A percentile compares a stretch with the other conserved stretches of the same genome.
phyloP scores from a whole-genome alignment of 331 rosid species.

The Pyrus hybrid region DNA sequence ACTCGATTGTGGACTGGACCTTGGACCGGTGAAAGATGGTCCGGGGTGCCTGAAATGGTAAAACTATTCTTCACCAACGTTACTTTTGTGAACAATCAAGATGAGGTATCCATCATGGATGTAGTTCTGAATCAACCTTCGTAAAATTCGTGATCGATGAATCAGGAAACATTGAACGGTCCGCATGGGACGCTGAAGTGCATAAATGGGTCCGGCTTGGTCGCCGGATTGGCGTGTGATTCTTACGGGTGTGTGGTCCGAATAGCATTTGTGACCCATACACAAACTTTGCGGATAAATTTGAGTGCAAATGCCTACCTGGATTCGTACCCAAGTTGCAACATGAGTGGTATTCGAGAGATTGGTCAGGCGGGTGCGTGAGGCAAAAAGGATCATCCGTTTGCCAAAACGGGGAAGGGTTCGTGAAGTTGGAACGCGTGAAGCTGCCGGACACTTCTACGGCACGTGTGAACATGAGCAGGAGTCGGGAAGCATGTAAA shows the following conservation, averaged over 20 bases:
- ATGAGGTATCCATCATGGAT: neutral
- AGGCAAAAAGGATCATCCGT: constrained; percentile 5
- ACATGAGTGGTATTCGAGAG: no score
- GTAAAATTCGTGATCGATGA: constrained; percentile 1
- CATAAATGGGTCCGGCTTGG: constrained; percentile 30
- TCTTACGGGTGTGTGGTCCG: constrained; percentile 33
- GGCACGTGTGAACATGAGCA: neutral
- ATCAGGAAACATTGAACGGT: constrained; percentile 7
- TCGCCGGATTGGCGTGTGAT: constrained; percentile 25
- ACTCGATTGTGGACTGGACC: constrained; percentile 27
- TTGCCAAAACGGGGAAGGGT: constrained; percentile 45
- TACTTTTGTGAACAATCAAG: constrained; percentile 14
- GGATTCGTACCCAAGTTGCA: constrained; percentile 45
- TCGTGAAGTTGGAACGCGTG: constrained; percentile 20
- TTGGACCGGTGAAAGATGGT: constrained; percentile 18
- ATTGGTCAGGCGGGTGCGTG: constrained; percentile 37
- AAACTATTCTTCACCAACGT: neutral
- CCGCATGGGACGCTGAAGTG: constrained; percentile 28
- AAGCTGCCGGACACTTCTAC: no score
- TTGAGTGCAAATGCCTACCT: constrained; percentile 42
- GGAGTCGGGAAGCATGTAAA: constrained; percentile 27
- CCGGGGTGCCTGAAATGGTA: constrained; percentile 23
- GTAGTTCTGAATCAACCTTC: neutral
- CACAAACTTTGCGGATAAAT: neutral
- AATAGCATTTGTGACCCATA: constrained; percentile 42